These are phyloP conservation scores for Aureoboletus auriporus DNA, from an alignment of 768 basidiomycete genomes.

Conservation along the genomic window DNA sequence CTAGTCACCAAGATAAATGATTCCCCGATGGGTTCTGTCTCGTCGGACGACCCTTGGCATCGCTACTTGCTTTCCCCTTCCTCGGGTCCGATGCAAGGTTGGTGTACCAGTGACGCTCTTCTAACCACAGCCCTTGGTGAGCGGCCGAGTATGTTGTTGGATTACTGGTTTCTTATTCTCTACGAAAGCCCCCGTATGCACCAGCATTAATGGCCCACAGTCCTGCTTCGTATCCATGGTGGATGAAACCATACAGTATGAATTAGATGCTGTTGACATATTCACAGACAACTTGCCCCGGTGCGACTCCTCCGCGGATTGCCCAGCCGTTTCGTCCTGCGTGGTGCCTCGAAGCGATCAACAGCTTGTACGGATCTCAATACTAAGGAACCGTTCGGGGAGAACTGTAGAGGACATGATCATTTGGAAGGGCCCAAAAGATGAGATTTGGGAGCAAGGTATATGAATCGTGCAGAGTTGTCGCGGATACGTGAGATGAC, in stretches of 20 bases:
- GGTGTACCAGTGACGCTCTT: conserved; percentile 51
- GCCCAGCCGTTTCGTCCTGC: conserved; percentile 44
- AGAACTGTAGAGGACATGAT: conserved; percentile 37
- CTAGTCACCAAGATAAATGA: conserved; percentile 70
- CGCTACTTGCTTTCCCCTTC: conserved; percentile 35
- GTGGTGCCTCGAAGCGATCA: conserved; percentile 46
- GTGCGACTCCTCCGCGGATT: conserved; percentile 38
- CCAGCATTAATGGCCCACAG: background rate
- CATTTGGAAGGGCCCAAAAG: conserved; percentile 69
- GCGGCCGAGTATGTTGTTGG: background rate
- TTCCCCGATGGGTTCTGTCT: conserved; percentile 33
- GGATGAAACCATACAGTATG: conserved; percentile 35
- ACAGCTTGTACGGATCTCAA: conserved; percentile 53
- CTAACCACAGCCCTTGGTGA: conserved; percentile 23
- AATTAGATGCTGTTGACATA: conserved; percentile 54
- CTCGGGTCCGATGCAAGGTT: conserved; percentile 38
- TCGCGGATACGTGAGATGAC: background rate
- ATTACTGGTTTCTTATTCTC: background rate
- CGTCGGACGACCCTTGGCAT: conserved; percentile 41
- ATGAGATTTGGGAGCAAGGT: conserved; percentile 69
- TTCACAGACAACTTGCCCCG: conserved; percentile 35
- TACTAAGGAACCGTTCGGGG: conserved; percentile 20
- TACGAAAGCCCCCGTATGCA: conserved; percentile 9
- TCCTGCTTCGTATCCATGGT: conserved; percentile 45
- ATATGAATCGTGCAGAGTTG: conserved; percentile 10